phyloP scores from a whole-genome alignment of 2,329 filamentous ascomycete species.

The Zarea fungicola region DNA sequence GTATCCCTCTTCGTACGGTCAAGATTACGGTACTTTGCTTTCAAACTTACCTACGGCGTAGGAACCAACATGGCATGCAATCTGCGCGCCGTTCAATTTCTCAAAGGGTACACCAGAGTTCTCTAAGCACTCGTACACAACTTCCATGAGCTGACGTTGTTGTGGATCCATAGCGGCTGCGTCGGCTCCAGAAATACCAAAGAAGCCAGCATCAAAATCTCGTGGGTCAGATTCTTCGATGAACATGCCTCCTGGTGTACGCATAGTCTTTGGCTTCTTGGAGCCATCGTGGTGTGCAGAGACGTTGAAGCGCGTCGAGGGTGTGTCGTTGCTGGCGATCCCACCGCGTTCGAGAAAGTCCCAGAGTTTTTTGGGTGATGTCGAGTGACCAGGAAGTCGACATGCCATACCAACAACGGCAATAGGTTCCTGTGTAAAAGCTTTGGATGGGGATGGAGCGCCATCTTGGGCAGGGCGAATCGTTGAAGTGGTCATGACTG shows the following conservation, averaged over 20 bases:
- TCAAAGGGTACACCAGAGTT: constrained; percentile 3
- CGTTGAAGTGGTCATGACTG: no score
- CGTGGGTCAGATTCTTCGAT: not conserved
- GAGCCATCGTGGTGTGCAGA: constrained; percentile 4
- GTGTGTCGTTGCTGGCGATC: constrained; percentile 26
- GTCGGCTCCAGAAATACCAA: constrained; percentile 4
- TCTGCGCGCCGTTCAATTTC: not conserved
- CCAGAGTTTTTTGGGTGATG: constrained; percentile 31
- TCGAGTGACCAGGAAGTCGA: constrained; percentile 34
- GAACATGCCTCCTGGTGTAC: constrained; percentile 6
- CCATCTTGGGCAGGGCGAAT: no score
- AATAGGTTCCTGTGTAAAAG: constrained; percentile 21
- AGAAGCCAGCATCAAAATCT: constrained; percentile 4
- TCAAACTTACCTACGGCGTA: constrained; percentile 17
- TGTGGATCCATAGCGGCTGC: constrained; percentile 2
- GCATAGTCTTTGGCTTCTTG: constrained; percentile 3
- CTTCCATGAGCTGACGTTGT: constrained; percentile 7
- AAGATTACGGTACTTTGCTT: no score
- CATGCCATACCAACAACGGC: constrained; percentile 40
- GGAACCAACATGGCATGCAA: constrained; percentile 23
- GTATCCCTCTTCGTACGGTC: no score
- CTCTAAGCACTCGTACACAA: constrained; percentile 3
- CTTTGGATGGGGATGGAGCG: no score
- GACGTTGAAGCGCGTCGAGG: constrained; percentile 1
- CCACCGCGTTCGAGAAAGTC: constrained; percentile 28